Evolutionary conservation across 2,329 filamentous ascomycete species (phyloP).

Genomic region (Aureobasidium musti): DNA sequence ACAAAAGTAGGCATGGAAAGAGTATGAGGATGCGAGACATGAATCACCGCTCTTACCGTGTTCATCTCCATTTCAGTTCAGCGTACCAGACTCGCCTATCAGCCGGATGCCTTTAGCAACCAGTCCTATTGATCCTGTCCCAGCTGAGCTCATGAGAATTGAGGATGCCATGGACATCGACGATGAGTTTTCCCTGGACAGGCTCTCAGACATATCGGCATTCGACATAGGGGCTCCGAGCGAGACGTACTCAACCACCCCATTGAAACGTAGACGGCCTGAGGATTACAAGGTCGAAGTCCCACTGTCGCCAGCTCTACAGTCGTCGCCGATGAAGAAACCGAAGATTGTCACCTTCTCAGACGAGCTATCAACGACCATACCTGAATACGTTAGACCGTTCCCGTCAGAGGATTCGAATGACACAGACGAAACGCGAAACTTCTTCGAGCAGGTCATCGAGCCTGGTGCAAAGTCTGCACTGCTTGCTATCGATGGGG

Average conservation of each 20-base stretch:
- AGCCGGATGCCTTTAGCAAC: conserved; percentile 6
- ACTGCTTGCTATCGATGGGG: conserved; percentile 44
- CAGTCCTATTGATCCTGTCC: conserved; percentile 5
- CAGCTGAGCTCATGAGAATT: neutral
- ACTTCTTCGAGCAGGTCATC: conserved; percentile 33
- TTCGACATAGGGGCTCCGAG: neutral
- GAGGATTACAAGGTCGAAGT: conserved; percentile 28
- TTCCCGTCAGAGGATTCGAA: conserved; percentile 11
- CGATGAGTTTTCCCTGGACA: conserved; percentile 6
- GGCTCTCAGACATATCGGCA: conserved; percentile 8
- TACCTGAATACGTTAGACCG: conserved; percentile 11
- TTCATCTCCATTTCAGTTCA: conserved; percentile 10
- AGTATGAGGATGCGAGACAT: conserved; percentile 16
- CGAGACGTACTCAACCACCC: neutral
- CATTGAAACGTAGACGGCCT: conserved; percentile 8
- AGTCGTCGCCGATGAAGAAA: conserved; percentile 25
- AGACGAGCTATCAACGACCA: neutral
- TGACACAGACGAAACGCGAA: neutral
- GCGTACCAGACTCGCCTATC: conserved; percentile 13
- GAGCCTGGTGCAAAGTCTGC: conserved; percentile 44
- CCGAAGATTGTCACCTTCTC: conserved; percentile 14
- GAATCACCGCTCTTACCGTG: conserved; percentile 3
- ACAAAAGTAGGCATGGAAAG: neutral
- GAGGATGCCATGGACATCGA: neutral
- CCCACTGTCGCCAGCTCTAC: conserved; percentile 8